Evolutionary conservation across 768 basidiomycete genomes (phyloP), one percentile per base, ranked within the genome.

Genomic region (Pulveroboletus sp.): DNA sequence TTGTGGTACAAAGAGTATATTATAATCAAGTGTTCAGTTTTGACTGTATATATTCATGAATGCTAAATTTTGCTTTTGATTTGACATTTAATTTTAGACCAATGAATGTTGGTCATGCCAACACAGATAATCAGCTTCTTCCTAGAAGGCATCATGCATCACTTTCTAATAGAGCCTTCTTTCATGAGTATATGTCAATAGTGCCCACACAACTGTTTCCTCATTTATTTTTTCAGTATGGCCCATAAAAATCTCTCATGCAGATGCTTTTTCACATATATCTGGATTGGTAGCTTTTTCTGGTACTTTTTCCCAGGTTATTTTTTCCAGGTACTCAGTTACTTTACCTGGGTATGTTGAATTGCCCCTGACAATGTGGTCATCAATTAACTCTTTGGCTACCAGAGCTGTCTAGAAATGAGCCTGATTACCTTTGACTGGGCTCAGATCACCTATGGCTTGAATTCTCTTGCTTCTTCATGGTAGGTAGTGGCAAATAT

Each of bases 221-320:
- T 51, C 12, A 55, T 43, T 18, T 51, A 72, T 70, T 9, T 6
- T 3, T 73, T 43, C 75, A 82, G 83, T 89, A 46, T 89, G 86
- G 86, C 51, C 15, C 70, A 64, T 6, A 75, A 73, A 2, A 76
- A 79, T 47, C 61, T 81, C 46, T 73, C 75, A 2, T 76, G 81
- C 41, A 77, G 74, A 41, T 67, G 74, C 21, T 82, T 80, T 70
- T 82, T 82, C 70, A 7, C 56, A 41, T 74, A 69, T 46, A 73
- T 69, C 14, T 78, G 78, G 66, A 5, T 72, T 5, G 75, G 67
- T 45, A 53, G 68, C 18, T 31, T 69, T 21, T 50, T 49, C 41
- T 76, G 72, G 71, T 86, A 86, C 61, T 74, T 85, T 67, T 63
- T 88, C 64, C 86, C 87, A 0, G 86, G 86, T 14, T 90, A 86